These are phyloP conservation scores for Solanum ossicruentum DNA, from an alignment of 257 asterid species.

Conservation along the genomic window DNA sequence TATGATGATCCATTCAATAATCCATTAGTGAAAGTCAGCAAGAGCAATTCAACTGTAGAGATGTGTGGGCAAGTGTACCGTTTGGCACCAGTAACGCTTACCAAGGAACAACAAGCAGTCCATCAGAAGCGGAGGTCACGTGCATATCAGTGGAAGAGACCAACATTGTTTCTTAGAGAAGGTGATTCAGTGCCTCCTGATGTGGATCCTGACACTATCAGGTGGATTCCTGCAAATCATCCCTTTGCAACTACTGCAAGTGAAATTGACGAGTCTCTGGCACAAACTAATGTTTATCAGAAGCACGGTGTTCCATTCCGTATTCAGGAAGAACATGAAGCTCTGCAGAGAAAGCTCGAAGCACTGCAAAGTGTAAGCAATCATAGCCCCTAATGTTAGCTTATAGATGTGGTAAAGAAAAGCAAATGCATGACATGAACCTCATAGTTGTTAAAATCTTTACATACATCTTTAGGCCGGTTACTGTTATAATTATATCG, in stretches of 20 bases:
- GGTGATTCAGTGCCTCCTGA: conserved; percentile 91
- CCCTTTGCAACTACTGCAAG: conserved; percentile 96
- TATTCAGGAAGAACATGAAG: conserved; percentile 95
- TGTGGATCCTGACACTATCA: conserved; percentile 93
- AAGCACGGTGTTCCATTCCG: conserved; percentile 97
- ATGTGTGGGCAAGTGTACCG: conserved; percentile 96
- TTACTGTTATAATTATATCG: no score
- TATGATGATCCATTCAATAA: conserved; percentile 95
- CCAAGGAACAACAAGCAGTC: conserved; percentile 60
- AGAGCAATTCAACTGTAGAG: conserved; percentile 78
- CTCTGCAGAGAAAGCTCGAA: conserved; percentile 89
- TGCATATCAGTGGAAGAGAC: conserved; percentile 99
- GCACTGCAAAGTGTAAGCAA: conserved; percentile 74
- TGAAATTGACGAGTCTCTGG: conserved; percentile 89
- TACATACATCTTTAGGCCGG: not conserved
- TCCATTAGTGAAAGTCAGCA: conserved; percentile 86
- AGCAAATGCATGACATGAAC: not conserved
- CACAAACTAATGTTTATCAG: conserved; percentile 81
- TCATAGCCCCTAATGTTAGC: not conserved
- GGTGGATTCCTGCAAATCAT: conserved; percentile 99
- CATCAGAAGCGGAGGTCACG: conserved; percentile 95
- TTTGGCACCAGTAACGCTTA: conserved; percentile 86
- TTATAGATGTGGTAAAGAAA: not conserved
- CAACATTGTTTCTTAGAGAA: conserved; percentile 85
- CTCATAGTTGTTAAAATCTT: not conserved